Percentiles rank a stretch among this genome's conserved stretches.
Conservation (phyloP, 345 rosid species). For the Mangifera indica region DNA sequence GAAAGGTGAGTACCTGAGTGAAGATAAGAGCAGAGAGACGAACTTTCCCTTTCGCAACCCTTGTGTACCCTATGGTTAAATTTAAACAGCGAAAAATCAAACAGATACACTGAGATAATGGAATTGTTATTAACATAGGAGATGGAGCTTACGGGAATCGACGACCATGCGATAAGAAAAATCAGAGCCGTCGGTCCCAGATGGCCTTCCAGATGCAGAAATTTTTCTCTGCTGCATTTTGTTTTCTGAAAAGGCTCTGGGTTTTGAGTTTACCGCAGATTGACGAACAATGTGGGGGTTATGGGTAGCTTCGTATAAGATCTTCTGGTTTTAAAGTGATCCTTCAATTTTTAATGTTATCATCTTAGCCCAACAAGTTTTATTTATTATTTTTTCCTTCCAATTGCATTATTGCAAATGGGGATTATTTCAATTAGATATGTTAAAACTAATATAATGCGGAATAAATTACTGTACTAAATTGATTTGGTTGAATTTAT, state of each 20-base stretch:
- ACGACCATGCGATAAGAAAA: conserved; percentile 86
- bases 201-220: conserved; percentile 42
- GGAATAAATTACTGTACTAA: no score
- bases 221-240: conserved; percentile 15
- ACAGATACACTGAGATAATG: background rate
- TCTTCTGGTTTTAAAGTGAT: background rate
- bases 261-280: background rate
- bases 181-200: conserved; percentile 87
- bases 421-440: no score
- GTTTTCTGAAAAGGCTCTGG: background rate
- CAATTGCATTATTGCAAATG: no score
- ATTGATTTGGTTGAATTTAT: no score
- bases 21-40: conserved; percentile 32
- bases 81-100: conserved; percentile 6
- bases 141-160: conserved; percentile 63
- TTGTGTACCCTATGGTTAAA: conserved; percentile 41
- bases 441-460: no score
- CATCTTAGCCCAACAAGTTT: no score
- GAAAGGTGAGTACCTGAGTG: conserved; percentile 37
- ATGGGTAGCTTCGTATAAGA: background rate
- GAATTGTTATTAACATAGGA: background rate
- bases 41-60: conserved; percentile 55
- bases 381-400: no score
- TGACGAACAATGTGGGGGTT: background rate
- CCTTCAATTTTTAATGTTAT: background rate